Evolutionary conservation across 495 filamentous ascomycete genomes (phyloP).

Genomic region (Penicillium maclennaniae): DNA sequence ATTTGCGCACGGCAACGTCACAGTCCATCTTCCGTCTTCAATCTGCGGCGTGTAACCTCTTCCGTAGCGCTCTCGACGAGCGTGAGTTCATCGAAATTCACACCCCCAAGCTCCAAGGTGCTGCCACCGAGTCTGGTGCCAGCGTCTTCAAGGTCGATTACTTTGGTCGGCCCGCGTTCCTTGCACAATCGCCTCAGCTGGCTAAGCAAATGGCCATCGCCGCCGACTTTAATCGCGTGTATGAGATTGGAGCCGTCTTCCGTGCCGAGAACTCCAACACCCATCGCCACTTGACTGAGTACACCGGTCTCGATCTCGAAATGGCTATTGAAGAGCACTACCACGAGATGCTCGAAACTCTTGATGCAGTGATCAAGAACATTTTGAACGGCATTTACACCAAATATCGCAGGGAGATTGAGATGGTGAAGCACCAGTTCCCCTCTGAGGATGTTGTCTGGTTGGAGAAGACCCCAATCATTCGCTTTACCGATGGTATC

Average conservation of each 20-base stretch:
- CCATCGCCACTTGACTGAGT: conserved; percentile 91
- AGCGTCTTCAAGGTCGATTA: conserved; percentile 89
- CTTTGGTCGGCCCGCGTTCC: conserved; percentile 75
- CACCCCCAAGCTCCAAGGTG: conserved; percentile 80
- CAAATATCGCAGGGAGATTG: conserved; percentile 64
- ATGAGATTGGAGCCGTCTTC: conserved; percentile 86
- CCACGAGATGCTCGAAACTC: conserved; percentile 70
- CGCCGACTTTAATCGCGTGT: conserved; percentile 82
- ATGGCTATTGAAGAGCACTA: conserved; percentile 93
- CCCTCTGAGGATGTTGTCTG: conserved; percentile 69
- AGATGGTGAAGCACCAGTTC: conserved; percentile 60
- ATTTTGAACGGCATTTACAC: conserved; percentile 72
- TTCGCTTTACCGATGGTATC: conserved; percentile 77
- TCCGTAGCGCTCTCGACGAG: conserved; percentile 67
- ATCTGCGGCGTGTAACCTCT: conserved; percentile 71
- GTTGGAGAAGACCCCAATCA: conserved; percentile 75
- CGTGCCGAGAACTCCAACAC: conserved; percentile 94
- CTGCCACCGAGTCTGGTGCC: conserved; percentile 84
- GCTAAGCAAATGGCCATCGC: conserved; percentile 95
- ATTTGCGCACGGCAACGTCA: conserved; percentile 78
- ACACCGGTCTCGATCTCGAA: conserved; percentile 91
- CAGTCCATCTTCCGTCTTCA: conserved; percentile 82
- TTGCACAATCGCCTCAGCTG: conserved; percentile 88
- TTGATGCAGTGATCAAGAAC: conserved; percentile 75
- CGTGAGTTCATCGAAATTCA: conserved; percentile 84